Base-by-base conservation (phyloP, 2,329 filamentous ascomycete species). In the Fusarium dlaminii region DNA sequence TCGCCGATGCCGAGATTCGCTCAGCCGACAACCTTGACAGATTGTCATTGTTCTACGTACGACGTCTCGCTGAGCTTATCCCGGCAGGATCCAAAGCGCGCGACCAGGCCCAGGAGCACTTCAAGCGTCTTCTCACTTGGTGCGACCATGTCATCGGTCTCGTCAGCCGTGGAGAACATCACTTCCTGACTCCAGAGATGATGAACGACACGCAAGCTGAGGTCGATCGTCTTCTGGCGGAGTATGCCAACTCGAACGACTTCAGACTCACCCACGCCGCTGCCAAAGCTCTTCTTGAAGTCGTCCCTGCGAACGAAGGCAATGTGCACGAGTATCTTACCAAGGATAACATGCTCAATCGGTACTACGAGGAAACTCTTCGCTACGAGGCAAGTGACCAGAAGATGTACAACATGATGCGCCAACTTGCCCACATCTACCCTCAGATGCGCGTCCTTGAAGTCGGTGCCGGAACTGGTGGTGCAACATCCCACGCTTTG, bases 281-380 rank as follows among this genome's bases (percentile, higher is more conserved):
- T 13, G 61, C 61, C 1, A 45, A 30, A 9, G 49, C 63, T 5
- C 37, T 67, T 5, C 42, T 55, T 7, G 37, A 66, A 34, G 62
- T 66, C 14, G 62, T 67, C 2, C 61, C 49, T 6, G 64, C 49
- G 1, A 67, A 67, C 5, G 61, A 66, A 17, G 51, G 55, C 5
- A 55, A 59, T 1, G 43, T 67, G 8, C 61, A 63, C 3, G 62
- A 67, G 27, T 24, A 51, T 18, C 64, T 67, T 17, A 66, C 62
- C 32, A 66, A 66, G 43, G 76, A 80, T 9, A 46, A 66, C 29
- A 70, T 84, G 45, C 71, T 86, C 8, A 74, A 80, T 15, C 55
- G 75, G 7, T 81, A 82, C 54, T 85, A 86, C 63, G 32, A 34
- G 40, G 55, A 62, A 1, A 58, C 54, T 15, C 37, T 54, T 24